Base-by-base conservation (phyloP, 257 asterid genomes). In the Solanum sejunctum region DNA sequence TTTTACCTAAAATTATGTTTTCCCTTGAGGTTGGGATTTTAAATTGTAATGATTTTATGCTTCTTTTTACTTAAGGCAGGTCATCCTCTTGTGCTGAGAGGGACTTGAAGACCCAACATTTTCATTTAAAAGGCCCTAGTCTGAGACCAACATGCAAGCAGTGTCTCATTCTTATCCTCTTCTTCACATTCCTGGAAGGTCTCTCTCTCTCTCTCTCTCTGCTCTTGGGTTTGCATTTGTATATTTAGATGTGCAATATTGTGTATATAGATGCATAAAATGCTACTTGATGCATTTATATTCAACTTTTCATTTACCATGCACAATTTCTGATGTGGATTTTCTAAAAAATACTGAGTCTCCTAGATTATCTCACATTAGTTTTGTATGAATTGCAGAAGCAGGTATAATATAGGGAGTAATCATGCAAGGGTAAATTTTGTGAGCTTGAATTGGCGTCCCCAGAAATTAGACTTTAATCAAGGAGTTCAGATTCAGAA, bases 111-210 rank as follows among this genome's bases (percentile, higher is more conserved):
- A 49, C 45, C 78, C 57, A 26, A 51, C 16, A 77, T 77, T 73
- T 73, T 51, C 23, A 51, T 16, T 69, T 69, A 8, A 57, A 80
- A 73, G 84, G 88, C 67, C 45, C 36, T 90, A 80, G 39, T 23
- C 21, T 52, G 36, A 49, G 57, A 51, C 63, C 82, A 77, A 23
- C 88, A 94, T 95, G 98, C 92, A 90, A 84, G 89, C 90, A 82
- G 88, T 95, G 81, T 87, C 89, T 57, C 94, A 83, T 64, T 86
- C 87, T 87, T 89, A 86, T 86, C 96, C 95, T n/a, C 71, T 86
- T 54, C 86, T 87, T 84, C 88, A 85, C 84, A 69, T 88, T 85
- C 85, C 86, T 61, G 67, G 73, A 88, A 92, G 97, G 98, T 95
- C 82, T 23, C 61, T 17, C 54, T 66, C 67, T 45, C 12, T 32